Base-by-base conservation (phyloP, 495 filamentous ascomycete genomes). In the Hyaloscypha bicolor region DNA sequence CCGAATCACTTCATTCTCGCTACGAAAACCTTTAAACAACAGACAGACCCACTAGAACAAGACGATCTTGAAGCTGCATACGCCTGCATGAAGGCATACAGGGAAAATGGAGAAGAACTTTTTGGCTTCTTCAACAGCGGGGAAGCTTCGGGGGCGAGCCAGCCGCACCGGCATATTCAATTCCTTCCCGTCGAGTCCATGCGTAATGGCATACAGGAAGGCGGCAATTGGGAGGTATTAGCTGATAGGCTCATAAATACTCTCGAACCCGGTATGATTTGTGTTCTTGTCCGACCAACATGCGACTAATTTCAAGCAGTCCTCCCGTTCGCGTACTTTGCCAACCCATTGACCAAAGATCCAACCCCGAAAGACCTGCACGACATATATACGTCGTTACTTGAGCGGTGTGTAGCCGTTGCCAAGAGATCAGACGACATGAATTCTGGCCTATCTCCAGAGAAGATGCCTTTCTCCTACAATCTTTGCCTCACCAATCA, bases 41-140 rank as follows among this genome's bases (percentile, higher is more conserved):
- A 94, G 76, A 90, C 89, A 1, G 80, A 91, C 70, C 63, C 92
- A 0, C 79, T 96, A 5, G 88, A 91, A 56, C 72, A 79, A 31
- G 81, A 78, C 9, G 92, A 96, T 74, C 77, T 96, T 55, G 84
- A 79, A 14, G 86, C 85, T 12, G 83, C 89, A 29, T 90, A 86
- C 69, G 80, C 81, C 0, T 93, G 90, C 72, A 75, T 96, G 31
- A 77, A 82, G 56, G 83, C 83, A 21, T 96, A 92, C 82, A 69
- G 4, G 69, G 73, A 53, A 4, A 65, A 66, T 12, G 70, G 69
- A 60, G 69, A 76, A 9, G 73, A 81, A 48, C 76, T 96, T 1
- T 94, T 89, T 72, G 90, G 87, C 14, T 96, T 95, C 76, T 96
- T 93, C 81, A 96, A 96, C 71, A 91, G 88, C 32, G 92, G 92